A percentile compares a stretch with the other conserved stretches of the same genome.
phyloP scores from a whole-genome alignment of 2,329 filamentous ascomycete species.

The Aspergillus sp. region DNA sequence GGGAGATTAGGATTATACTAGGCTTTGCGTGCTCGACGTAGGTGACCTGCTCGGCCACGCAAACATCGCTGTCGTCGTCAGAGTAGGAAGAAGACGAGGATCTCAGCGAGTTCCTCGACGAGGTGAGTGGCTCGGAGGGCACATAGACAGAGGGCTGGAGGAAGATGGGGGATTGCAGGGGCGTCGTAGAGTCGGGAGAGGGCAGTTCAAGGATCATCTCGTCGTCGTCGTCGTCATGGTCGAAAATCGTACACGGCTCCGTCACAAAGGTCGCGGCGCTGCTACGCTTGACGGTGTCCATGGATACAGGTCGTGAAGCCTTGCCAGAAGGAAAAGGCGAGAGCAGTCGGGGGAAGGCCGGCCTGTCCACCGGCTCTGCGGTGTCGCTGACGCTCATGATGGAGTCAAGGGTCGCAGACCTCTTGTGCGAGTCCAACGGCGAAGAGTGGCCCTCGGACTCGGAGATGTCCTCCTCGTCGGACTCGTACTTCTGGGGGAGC shows the following conservation, averaged over 20 bases:
- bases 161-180: conserved; percentile 29
- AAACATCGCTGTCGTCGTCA: conserved; percentile 33
- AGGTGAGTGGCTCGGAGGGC: conserved; percentile 23
- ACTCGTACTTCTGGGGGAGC: conserved; percentile 37
- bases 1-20: conserved; percentile 34
- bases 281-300: conserved; percentile 37
- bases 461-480: conserved; percentile 40
- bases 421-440: conserved; percentile 28
- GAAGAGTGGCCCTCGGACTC: conserved; percentile 38
- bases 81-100: conserved; percentile 32
- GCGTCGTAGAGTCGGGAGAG: conserved; percentile 28
- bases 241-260: conserved; percentile 29
- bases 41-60: conserved; percentile 34
- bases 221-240: conserved; percentile 13
- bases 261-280: conserved; percentile 32
- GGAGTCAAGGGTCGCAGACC: conserved; percentile 27
- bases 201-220: conserved; percentile 36
- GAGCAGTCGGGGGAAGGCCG: conserved; percentile 17
- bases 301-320: conserved; percentile 32
- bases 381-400: conserved; percentile 29
- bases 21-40: conserved; percentile 32
- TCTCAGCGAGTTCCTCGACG: conserved; percentile 15
- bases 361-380: conserved; percentile 16
- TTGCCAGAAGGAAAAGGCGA: conserved; percentile 24
- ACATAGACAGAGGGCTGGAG: conserved; percentile 32